phyloP scores from a whole-genome alignment of 2,329 filamentous ascomycete species.

The Fusarium heterosporum region DNA sequence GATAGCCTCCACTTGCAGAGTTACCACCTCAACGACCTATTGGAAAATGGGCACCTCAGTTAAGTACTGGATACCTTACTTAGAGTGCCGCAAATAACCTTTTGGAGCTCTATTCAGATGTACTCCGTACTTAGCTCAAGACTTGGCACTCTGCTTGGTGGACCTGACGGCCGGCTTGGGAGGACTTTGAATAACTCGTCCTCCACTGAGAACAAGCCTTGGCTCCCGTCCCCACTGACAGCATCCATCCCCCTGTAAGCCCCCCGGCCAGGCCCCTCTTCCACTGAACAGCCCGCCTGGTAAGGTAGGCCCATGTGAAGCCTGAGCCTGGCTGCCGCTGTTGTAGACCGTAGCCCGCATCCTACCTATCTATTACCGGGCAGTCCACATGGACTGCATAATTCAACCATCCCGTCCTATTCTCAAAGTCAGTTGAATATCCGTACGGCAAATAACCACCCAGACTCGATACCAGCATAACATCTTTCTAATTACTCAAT shows the following conservation, averaged over 20 bases:
- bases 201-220: constrained; percentile 36
- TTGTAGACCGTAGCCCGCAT: constrained; percentile 17
- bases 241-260: constrained; percentile 31
- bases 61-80: constrained; percentile 25
- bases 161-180: constrained; percentile 29
- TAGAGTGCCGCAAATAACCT: background rate
- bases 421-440: constrained; percentile 8
- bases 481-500: background rate
- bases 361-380: background rate
- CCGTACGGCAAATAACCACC: constrained; percentile 16
- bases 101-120: constrained; percentile 1
- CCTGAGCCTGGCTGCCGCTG: constrained; percentile 22
- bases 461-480: background rate
- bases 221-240: constrained; percentile 41
- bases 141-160: constrained; percentile 31
- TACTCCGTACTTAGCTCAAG: constrained; percentile 30
- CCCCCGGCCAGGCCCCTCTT: constrained; percentile 18
- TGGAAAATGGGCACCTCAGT: constrained; percentile 7
- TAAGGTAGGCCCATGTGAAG: background rate
- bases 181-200: constrained; percentile 31
- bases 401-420: constrained; percentile 14
- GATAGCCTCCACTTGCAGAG: constrained; percentile 29
- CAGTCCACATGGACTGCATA: constrained; percentile 22
- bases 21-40: constrained; percentile 18
- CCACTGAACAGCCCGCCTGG: constrained; percentile 22